Percentiles rank a stretch among this genome's conserved stretches.
Conservation (phyloP, 2,329 filamentous ascomycete genomes). For the Aquanectria penicillioides region DNA sequence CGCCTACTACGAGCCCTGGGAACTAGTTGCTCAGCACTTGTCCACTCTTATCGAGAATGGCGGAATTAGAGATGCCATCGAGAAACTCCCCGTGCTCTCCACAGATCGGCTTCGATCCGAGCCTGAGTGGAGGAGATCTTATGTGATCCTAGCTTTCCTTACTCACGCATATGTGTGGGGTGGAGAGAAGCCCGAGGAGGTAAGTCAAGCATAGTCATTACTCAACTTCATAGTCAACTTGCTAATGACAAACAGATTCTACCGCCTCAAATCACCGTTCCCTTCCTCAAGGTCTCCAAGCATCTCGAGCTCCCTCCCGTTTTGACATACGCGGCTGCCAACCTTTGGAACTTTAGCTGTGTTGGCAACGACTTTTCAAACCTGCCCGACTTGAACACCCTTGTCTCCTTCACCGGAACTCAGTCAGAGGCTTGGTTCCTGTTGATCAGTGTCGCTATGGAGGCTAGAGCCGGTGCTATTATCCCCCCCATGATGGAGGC, state of each 20-base stretch:
- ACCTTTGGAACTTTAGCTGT: constrained; percentile 89
- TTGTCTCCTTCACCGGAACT: constrained; percentile 89
- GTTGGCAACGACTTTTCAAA: constrained; percentile 63
- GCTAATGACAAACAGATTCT: constrained; percentile 60
- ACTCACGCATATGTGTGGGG: constrained; percentile 93
- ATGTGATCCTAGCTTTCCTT: constrained; percentile 80
- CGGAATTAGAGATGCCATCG: constrained; percentile 70
- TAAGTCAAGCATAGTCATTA: constrained; percentile 45
- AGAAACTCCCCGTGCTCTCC: constrained; percentile 75
- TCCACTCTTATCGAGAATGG: constrained; percentile 70
- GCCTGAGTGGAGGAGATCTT: constrained; percentile 83
- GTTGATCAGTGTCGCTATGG: constrained; percentile 88
- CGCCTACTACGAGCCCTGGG: constrained; percentile 83
- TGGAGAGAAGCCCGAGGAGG: constrained; percentile 77
- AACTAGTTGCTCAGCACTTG: constrained; percentile 73
- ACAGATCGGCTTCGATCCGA: constrained; percentile 71
- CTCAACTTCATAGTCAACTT: rapidly evolving
- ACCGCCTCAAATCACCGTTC: constrained; percentile 80
- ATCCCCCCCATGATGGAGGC: constrained; percentile 83
- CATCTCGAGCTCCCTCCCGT: constrained; percentile 86
- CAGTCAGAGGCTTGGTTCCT: constrained; percentile 96
- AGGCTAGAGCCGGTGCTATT: constrained; percentile 79
- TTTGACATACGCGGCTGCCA: constrained; percentile 88
- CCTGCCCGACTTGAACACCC: constrained; percentile 74
- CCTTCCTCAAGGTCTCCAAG: constrained; percentile 76